phyloP scores from a whole-genome alignment of 805 yeast species.

The Candida ortonii region DNA sequence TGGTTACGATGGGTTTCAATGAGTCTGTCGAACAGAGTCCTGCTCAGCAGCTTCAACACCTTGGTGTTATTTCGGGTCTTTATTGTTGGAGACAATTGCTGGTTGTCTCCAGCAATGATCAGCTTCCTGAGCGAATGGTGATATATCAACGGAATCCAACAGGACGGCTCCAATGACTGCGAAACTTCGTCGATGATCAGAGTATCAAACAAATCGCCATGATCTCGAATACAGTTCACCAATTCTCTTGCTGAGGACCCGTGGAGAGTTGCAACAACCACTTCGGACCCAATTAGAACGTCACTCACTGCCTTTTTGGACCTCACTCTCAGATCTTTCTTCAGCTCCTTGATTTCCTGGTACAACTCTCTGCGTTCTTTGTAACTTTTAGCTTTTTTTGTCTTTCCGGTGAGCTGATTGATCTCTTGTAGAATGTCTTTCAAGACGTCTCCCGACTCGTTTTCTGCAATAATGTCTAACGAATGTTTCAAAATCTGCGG shows the following conservation, averaged over 20 bases:
- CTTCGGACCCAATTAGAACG: slow-evolving; percentile 56
- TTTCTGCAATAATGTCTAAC: slow-evolving; percentile 65
- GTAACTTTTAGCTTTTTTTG: slow-evolving; percentile 55
- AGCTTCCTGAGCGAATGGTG: slow-evolving; percentile 58
- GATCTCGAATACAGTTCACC: slow-evolving; percentile 40
- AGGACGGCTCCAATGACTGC: slow-evolving; percentile 90
- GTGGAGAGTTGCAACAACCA: slow-evolving; percentile 81
- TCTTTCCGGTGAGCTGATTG: slow-evolving; percentile 41
- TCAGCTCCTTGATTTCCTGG: slow-evolving; percentile 61
- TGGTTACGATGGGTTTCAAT: slow-evolving; percentile 45
- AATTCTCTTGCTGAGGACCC: slow-evolving; percentile 79
- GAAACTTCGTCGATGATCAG: slow-evolving; percentile 94
- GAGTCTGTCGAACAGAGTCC: slow-evolving; percentile 80
- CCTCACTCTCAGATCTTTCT: slow-evolving; percentile 65
- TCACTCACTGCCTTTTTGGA: slow-evolving; percentile 63
- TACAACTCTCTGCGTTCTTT: slow-evolving; percentile 66
- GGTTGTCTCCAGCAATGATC: slow-evolving; percentile 89
- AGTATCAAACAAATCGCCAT: slow-evolving; percentile 58
- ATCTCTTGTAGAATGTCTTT: slow-evolving; percentile 72
- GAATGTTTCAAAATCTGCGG: slow-evolving; percentile 65
- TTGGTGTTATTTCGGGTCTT: slow-evolving; percentile 47
- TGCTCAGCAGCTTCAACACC: slow-evolving; percentile 47
- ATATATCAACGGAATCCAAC: slow-evolving; percentile 87
- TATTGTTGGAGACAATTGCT: slow-evolving; percentile 88
- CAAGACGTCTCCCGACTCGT: slow-evolving; percentile 56